Base-by-base conservation (phyloP, 129 eudicot species). In the Mikania micrantha region DNA sequence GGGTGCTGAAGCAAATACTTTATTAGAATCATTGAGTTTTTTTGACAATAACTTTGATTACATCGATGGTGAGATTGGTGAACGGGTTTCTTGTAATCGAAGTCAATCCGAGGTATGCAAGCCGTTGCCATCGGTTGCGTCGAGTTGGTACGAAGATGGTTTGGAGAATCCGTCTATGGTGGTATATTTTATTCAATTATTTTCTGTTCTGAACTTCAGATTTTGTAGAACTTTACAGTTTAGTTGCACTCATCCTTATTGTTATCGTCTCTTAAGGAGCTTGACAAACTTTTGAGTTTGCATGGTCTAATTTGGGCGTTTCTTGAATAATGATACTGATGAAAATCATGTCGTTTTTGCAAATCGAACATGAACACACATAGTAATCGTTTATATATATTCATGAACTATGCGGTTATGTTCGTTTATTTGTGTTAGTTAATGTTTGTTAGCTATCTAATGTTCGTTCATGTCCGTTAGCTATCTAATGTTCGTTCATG, bases 131-230 rank as follows among this genome's bases (percentile, higher is more conserved):
- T 75, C 74, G 21, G 60, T 74, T 16, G 73, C 53, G 0, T 73
- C 73, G 0, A 40, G 53, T 47, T 49, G 74, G 82, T 12, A 24
- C 3, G 72, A 74, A 61, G 75, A 76, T 28, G 64, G 20, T 16
- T 60, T 48, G 1, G 80, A 72, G 32, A 77, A 80, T 50, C 79
- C 81, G 41, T 47, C 63, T 41, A 60, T 47, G 44, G 78, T 80
- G 75, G 89, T 84, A 80, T 62, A 78, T 9, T 6, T 41, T 56
- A 1, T 56, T 15, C 7, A 32, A 0, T 49, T 4, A 1, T 17
- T 3, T n/a, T 16, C 0, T 29, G 10, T 39, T 7, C 12, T 1
- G n/a, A 32, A 0, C 21, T 56, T 9, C n/a, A 21, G 41, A 4
- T 12, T 3, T 24, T 74, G 34, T 11, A 4, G 13, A 48, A 22